These are phyloP conservation scores for Paramecium biaurelia DNA, from an alignment of 73 alveolate genomes.

Conservation along the genomic window DNA sequence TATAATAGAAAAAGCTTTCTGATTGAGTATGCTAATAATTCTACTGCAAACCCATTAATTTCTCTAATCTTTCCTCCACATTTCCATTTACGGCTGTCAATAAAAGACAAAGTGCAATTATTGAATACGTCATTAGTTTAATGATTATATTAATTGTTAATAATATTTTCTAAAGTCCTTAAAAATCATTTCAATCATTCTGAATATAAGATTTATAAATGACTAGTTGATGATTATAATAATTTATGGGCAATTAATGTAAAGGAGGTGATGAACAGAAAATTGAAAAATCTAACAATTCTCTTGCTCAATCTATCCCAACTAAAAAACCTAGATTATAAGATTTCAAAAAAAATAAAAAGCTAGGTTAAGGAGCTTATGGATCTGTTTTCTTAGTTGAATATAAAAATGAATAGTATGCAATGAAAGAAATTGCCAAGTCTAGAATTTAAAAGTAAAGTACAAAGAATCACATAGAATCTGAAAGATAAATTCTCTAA, in stretches of 20 bases:
- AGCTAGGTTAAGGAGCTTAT: constrained; percentile 86
- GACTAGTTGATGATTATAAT: background rate
- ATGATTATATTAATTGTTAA: background rate
- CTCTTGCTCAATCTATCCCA: background rate
- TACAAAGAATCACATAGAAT: constrained; percentile 32
- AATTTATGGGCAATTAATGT: background rate
- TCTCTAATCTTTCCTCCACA: background rate
- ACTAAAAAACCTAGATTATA: background rate
- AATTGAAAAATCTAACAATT: background rate
- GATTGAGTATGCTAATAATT: background rate
- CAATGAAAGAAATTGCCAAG: constrained; percentile 89
- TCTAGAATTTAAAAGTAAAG: constrained; percentile 54
- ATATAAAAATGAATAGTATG: constrained; percentile 69
- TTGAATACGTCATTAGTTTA: background rate
- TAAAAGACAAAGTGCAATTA: background rate
- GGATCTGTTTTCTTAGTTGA: constrained; percentile 84
- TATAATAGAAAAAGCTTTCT: background rate
- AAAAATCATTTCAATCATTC: background rate
- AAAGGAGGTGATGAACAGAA: background rate
- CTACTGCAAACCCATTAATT: background rate
- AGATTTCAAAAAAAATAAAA: constrained; percentile 46
- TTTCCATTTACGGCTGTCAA: background rate
- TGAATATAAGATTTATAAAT: background rate
- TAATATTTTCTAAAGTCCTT: background rate
- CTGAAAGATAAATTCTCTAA: constrained; percentile 80